phyloP scores from a whole-genome alignment of 129 eudicot genomes.

The Arctium minus region DNA sequence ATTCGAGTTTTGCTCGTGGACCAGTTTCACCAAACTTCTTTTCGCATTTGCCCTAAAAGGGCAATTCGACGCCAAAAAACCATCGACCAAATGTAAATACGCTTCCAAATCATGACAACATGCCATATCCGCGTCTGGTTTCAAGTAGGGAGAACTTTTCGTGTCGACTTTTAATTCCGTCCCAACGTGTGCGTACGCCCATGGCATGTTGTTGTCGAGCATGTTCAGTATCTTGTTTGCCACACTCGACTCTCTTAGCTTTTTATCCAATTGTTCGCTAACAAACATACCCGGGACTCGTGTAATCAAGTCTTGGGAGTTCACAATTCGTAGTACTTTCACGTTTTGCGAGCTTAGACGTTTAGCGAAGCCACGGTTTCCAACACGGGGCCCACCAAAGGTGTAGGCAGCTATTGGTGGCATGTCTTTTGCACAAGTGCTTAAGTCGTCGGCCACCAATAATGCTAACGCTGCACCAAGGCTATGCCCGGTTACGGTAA shows the following conservation, averaged over 20 bases:
- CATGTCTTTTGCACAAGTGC: conserved; percentile 36
- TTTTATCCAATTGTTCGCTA: conserved; percentile 73
- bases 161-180: conserved; percentile 68
- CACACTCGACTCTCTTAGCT: conserved; percentile 35
- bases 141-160: conserved; percentile 72
- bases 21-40: conserved; percentile 67
- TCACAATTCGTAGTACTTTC: conserved; percentile 73
- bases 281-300: conserved; percentile 94
- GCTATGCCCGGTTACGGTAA: conserved; percentile 87
- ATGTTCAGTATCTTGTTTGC: conserved; percentile 42
- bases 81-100: conserved; percentile 86
- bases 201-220: conserved; percentile 79
- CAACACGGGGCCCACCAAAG: conserved; percentile 95
- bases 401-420: conserved; percentile 89
- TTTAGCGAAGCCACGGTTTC: conserved; percentile 68
- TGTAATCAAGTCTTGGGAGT: conserved; percentile 75
- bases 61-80: conserved; percentile 69
- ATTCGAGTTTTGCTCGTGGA: conserved; percentile 71
- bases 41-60: conserved; percentile 87
- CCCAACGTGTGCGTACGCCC: conserved; percentile 93
- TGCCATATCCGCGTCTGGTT: conserved; percentile 77
- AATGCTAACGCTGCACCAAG: conserved; percentile 94
- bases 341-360: conserved; percentile 48
- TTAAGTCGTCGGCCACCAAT: conserved; percentile 69
- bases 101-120: conserved; percentile 98